A percentile compares a stretch with the other conserved stretches of the same genome.
phyloP scores from a whole-genome alignment of 1,284 basidiomycete genomes.

The Cystobasidiaceae sp. region DNA sequence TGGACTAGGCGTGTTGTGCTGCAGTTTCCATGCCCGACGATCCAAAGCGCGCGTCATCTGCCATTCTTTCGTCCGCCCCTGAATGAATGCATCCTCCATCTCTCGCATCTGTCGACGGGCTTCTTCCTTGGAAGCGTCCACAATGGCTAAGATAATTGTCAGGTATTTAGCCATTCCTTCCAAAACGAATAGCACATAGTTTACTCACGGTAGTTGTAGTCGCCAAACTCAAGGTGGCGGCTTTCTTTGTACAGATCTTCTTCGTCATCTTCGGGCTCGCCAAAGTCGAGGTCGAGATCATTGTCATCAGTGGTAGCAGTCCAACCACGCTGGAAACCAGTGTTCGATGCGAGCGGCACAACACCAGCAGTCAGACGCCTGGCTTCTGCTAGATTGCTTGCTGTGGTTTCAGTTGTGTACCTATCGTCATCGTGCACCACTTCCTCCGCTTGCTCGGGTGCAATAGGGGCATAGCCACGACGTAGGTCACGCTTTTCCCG shows the following conservation, averaged over 20 bases:
- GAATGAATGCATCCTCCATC: constrained; percentile 36
- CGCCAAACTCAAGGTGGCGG: constrained; percentile 74
- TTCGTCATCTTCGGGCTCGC: constrained; percentile 52
- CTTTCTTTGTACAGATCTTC: constrained; percentile 62
- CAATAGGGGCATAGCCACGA: constrained; percentile 70
- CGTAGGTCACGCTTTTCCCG: constrained; percentile 53
- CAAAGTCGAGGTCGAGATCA: constrained; percentile 45
- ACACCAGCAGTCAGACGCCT: constrained; percentile 9
- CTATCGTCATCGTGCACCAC: constrained; percentile 58
- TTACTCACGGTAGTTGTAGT: constrained; percentile 78
- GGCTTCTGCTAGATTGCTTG: neutral
- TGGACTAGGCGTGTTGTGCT: neutral
- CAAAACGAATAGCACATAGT: neutral
- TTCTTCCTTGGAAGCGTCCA: constrained; percentile 43
- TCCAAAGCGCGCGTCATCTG: neutral
- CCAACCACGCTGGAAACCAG: no score
- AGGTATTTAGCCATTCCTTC: neutral
- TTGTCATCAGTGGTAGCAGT: constrained; percentile 39
- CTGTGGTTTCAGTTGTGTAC: constrained; percentile 9
- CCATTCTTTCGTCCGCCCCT: constrained; percentile 18
- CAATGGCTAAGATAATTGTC: constrained; percentile 37
- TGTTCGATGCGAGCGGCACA: constrained; percentile 20
- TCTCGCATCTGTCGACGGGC: constrained; percentile 39
- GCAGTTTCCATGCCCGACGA: constrained; percentile 20
- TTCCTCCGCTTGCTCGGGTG: constrained; percentile 60